Percentiles rank a stretch among this genome's conserved stretches.
phyloP scores from a whole-genome alignment of 2,329 filamentous ascomycete genomes.

The Pyrenophora graminea region DNA sequence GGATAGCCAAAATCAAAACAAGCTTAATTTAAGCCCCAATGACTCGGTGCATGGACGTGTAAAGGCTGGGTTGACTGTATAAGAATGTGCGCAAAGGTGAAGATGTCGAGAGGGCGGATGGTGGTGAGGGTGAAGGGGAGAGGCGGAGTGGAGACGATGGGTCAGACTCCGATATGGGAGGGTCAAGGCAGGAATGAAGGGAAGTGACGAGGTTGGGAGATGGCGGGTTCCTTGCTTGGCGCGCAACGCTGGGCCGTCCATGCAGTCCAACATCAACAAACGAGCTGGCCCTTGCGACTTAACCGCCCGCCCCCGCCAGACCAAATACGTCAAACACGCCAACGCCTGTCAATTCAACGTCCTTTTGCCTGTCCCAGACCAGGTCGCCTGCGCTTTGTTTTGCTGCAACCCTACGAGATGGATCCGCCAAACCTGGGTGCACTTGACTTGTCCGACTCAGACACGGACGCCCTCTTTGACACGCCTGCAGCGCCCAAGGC shows the following conservation, averaged over 20 bases:
- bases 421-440: constrained; percentile 55
- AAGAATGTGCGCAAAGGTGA: constrained; percentile 12
- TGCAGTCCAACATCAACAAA: constrained; percentile 17
- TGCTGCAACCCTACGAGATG: constrained; percentile 19
- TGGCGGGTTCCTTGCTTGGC: constrained; percentile 25
- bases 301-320: constrained; percentile 21
- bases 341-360: constrained; percentile 7
- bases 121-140: constrained; percentile 19
- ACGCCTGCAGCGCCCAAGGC: constrained; percentile 54
- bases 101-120: constrained; percentile 13
- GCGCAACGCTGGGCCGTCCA: background rate
- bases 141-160: constrained; percentile 22
- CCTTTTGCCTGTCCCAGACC: background rate
- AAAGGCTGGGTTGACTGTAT: constrained; percentile 7
- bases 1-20: constrained; percentile 33
- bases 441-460: constrained; percentile 59
- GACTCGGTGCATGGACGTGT: constrained; percentile 8
- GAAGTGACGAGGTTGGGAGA: constrained; percentile 31
- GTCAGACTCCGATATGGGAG: constrained; percentile 19
- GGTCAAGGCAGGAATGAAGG: constrained; percentile 13
- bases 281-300: constrained; percentile 4
- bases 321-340: constrained; percentile 35
- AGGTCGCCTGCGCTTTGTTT: background rate
- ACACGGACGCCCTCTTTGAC: constrained; percentile 62
- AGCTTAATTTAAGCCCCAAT: constrained; percentile 19